Conservation (phyloP, 768 basidiomycete genomes). For the Melanogaster broomeanus region DNA sequence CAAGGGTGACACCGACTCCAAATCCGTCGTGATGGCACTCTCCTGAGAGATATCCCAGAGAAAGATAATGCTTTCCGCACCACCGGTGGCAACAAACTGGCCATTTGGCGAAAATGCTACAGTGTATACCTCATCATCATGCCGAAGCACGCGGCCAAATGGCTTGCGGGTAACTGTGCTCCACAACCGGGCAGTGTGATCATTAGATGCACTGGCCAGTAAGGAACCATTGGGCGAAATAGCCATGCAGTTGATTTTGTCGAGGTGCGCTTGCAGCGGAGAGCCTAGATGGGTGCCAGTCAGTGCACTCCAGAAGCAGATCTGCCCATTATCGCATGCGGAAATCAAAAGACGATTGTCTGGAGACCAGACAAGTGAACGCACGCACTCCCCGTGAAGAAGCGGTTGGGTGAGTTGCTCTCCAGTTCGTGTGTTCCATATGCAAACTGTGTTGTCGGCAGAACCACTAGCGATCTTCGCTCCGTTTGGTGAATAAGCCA, state of each 20-base stretch:
- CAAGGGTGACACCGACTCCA: too few relatives aligned
- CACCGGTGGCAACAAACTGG: not conserved
- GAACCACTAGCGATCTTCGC: slow-evolving; percentile 30
- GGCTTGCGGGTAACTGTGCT: not conserved
- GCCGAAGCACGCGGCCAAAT: not conserved
- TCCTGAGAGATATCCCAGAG: too few relatives aligned
- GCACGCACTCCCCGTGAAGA: not conserved
- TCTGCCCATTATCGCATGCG: not conserved
- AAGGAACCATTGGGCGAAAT: not conserved
- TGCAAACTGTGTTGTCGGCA: slow-evolving; percentile 18
- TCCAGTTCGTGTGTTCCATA: not conserved
- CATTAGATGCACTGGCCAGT: slow-evolving; percentile 8
- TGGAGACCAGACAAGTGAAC: not conserved
- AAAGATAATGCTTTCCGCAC: too few relatives aligned
- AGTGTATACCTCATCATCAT: not conserved
- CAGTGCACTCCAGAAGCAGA: not conserved
- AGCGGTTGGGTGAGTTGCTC: not conserved
- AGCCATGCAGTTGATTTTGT: not conserved
- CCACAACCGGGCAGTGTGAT: slow-evolving; percentile 5
- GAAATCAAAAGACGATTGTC: not conserved
- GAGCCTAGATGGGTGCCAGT: not conserved
- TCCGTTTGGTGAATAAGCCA: slow-evolving; percentile 45
- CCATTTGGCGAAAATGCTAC: not conserved
- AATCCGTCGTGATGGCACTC: too few relatives aligned
- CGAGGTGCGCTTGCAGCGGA: not conserved